Evolutionary conservation across 1,284 basidiomycete genomes (phyloP).

Genomic region (Rhodotorula sp.): DNA sequence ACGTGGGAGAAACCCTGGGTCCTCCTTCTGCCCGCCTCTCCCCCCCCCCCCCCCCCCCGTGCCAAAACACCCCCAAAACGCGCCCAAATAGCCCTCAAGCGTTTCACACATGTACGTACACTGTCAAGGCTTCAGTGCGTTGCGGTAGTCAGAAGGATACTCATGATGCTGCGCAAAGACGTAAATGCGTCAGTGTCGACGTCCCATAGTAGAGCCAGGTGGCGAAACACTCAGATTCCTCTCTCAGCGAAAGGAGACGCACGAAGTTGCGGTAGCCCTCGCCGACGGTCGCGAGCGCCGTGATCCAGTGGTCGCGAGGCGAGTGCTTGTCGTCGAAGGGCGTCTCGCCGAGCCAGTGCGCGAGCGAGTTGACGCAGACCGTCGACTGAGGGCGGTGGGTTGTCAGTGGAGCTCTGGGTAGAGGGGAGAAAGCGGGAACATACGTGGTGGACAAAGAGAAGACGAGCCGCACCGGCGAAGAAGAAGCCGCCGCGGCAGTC

Average conservation of each 20-base stretch:
- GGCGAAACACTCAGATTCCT: too few species aligned
- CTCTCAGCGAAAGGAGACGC: slow-evolving; percentile 13
- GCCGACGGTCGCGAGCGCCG: slow-evolving; percentile 82
- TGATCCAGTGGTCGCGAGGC: slow-evolving; percentile 60
- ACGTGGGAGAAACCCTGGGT: too few species aligned
- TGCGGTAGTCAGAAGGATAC: slow-evolving; percentile 70
- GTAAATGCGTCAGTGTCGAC: slow-evolving; percentile 69
- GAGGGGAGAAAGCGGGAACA: slow-evolving; percentile 49
- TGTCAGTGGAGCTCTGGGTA: background rate
- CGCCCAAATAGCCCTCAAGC: too few species aligned
- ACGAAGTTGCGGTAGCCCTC: slow-evolving; percentile 93
- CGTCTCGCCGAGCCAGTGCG: slow-evolving; percentile 88
- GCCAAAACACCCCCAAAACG: background rate
- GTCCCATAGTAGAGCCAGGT: background rate
- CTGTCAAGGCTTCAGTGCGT: slow-evolving; percentile 86
- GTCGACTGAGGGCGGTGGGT: slow-evolving; percentile 66
- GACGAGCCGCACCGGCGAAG: slow-evolving; percentile 78
- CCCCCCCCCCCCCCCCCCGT: too few species aligned
- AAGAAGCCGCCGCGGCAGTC: slow-evolving; percentile 82
- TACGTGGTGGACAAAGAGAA: slow-evolving; percentile 86
- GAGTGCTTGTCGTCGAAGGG: slow-evolving; percentile 95
- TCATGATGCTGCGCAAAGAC: slow-evolving; percentile 66
- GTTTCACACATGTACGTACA: background rate
- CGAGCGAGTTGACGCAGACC: slow-evolving; percentile 92
- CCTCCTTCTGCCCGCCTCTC: too few species aligned